Evolutionary conservation across 2,329 filamentous ascomycete species (phyloP).

Genomic region (Botrytis squamosa): DNA sequence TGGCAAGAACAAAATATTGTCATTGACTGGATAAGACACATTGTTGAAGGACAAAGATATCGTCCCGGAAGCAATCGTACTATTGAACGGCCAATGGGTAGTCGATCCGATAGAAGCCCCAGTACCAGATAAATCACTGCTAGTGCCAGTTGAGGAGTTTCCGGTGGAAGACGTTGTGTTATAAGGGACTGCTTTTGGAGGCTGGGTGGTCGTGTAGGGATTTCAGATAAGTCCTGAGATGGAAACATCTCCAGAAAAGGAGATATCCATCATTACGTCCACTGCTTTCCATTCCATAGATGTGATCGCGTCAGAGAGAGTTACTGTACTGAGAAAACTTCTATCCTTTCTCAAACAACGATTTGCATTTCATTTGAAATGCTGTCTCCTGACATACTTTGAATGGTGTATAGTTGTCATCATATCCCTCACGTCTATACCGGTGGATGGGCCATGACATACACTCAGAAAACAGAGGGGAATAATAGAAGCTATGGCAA

Average conservation of each 20-base stretch:
- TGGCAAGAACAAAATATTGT: not conserved
- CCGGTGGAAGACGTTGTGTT: not conserved
- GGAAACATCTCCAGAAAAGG: not conserved
- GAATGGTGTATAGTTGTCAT: constrained; percentile 41
- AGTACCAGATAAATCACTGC: not conserved
- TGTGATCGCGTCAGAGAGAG: constrained; percentile 50
- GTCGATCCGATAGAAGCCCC: not conserved
- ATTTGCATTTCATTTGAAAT: constrained; percentile 50
- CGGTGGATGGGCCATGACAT: not conserved
- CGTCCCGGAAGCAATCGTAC: not conserved
- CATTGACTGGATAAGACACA: not conserved
- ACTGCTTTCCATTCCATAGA: constrained; percentile 58
- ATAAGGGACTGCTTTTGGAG: not conserved
- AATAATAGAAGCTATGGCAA: not conserved
- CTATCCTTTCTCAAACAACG: constrained; percentile 57
- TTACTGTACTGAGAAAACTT: constrained; percentile 53
- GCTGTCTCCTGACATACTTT: constrained; percentile 43
- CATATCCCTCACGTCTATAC: not conserved
- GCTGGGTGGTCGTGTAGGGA: not conserved
- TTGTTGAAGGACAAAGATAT: not conserved
- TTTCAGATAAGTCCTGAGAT: not conserved
- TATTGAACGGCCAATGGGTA: not conserved
- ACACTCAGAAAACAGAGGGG: not conserved
- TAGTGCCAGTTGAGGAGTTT: not conserved
- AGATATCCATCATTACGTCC: not conserved